Evolutionary conservation across 2,329 filamentous ascomycete species (phyloP), one percentile per base, ranked within the genome.

Genomic region (Keithomyces neogunnii): DNA sequence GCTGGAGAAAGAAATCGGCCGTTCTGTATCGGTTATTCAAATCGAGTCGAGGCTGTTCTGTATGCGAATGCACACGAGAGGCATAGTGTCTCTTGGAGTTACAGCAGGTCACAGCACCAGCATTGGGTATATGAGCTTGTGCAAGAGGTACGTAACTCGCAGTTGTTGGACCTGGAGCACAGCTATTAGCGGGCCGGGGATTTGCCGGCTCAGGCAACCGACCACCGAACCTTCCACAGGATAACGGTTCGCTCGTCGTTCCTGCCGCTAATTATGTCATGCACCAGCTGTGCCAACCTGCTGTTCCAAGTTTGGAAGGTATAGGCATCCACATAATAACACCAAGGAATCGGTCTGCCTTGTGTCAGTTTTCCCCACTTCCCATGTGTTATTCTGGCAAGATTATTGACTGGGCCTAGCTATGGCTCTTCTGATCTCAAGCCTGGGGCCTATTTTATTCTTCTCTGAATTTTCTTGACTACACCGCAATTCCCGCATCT

Each of bases 151-250:
- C 53, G 56, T 55, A 54, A 53, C 45, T 50, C 43, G 47, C 40
- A 36, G 40, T 39, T 47, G 42, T 47, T 42, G 39, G 53, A 56
- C 52, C 53, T 60, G 50, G 53, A n/a, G 33, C 54, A 52, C 48
- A 54, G 48, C 30, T 36, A 30, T n/a, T 33, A 30, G 47, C 43
- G 52, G 47, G 33, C 52, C 51, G 50, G 48, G 48, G 48, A 52
- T 54, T 51, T 44, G 11, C 48, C 53, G 53, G 59, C 55, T 1
- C 54, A 28, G 28, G 29, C 43, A 42, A 28, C 39, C 39, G n/a
- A 42, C 39, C 4, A n/a, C n/a, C 39, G 39, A 29, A 42, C n/a
- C 39, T 42, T 28, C n/a, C 26, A 29, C n/a, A 26, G 19, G 28
- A 42, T 26, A 28, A 10, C 10, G 39, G 5, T 28, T 42, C 6